Conservation (phyloP, 805 yeast genomes). For the Metschnikowia borealis region DNA sequence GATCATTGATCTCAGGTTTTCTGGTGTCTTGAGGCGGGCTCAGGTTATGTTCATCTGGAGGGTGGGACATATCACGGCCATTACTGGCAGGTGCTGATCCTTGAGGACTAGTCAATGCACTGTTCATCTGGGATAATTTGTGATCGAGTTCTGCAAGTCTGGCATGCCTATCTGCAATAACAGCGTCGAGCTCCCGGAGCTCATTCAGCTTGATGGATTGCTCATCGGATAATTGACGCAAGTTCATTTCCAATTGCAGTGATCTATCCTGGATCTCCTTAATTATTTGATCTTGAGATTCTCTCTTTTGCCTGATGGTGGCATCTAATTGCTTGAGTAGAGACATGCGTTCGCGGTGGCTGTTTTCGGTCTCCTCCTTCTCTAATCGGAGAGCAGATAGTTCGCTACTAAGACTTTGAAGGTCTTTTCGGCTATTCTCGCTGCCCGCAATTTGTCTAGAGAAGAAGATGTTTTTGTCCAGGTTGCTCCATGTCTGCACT, state of each 20-base stretch:
- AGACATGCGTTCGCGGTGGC: constrained; percentile 20
- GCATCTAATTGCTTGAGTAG: constrained; percentile 21
- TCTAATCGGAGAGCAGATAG: constrained; percentile 17
- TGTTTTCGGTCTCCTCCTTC: constrained; percentile 16
- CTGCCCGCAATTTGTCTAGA: constrained; percentile 21
- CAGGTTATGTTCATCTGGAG: neutral
- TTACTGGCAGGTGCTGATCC: neutral
- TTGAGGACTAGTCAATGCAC: neutral
- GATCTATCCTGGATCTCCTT: neutral
- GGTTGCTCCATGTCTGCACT: constrained; percentile 44
- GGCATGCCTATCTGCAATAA: constrained; percentile 7
- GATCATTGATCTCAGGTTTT: neutral
- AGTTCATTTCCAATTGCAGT: constrained; percentile 12
- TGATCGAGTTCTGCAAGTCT: constrained; percentile 5
- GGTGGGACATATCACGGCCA: neutral
- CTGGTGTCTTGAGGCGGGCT: neutral
- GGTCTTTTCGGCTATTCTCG: constrained; percentile 19
- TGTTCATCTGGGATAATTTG: constrained; percentile 1
- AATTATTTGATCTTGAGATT: constrained; percentile 11
- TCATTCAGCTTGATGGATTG: constrained; percentile 7
- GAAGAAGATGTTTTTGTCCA: constrained; percentile 27
- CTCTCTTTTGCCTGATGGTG: constrained; percentile 19
- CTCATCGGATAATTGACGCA: constrained; percentile 11
- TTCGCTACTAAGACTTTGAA: constrained; percentile 21
- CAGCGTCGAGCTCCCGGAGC: constrained; percentile 11